phyloP scores from a whole-genome alignment of 306 rosid genomes.

The Cicer chorassanicum region DNA sequence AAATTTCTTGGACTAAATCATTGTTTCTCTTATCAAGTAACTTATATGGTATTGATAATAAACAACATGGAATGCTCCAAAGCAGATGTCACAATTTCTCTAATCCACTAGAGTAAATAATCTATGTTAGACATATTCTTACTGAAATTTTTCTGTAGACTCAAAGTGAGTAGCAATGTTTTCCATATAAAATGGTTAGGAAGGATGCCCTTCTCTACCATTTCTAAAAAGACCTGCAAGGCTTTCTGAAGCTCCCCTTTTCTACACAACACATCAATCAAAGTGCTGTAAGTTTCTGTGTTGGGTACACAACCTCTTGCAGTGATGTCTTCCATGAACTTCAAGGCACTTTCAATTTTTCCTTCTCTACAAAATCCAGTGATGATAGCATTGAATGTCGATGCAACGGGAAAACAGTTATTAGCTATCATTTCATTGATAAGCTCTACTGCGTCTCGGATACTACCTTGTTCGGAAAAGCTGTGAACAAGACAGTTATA shows the following conservation, averaged over 20 bases:
- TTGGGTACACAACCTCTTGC: slow-evolving; percentile 63
- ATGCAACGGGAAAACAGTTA: slow-evolving; percentile 61
- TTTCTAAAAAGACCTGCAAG: slow-evolving; percentile 50
- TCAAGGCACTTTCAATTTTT: slow-evolving; percentile 60
- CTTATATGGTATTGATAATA: neutral
- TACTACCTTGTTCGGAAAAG: slow-evolving; percentile 53
- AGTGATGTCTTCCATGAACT: slow-evolving; percentile 63
- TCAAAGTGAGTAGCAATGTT: slow-evolving; percentile 52
- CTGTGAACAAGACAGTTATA: slow-evolving; percentile 58
- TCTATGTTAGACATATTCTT: slow-evolving; percentile 40
- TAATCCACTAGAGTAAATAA: slow-evolving; percentile 38
- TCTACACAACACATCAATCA: slow-evolving; percentile 56
- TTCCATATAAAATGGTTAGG: slow-evolving; percentile 64
- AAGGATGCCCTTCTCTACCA: slow-evolving; percentile 59
- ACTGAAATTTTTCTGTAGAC: slow-evolving; percentile 48
- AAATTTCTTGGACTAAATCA: neutral
- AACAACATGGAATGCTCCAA: slow-evolving; percentile 15
- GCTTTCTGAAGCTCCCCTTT: slow-evolving; percentile 66
- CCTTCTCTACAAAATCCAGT: slow-evolving; percentile 60
- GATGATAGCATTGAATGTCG: slow-evolving; percentile 63
- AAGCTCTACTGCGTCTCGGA: slow-evolving; percentile 65
- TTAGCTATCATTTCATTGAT: slow-evolving; percentile 68
- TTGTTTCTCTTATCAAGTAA: neutral
- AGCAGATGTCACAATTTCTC: neutral
- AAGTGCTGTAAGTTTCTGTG: slow-evolving; percentile 53